Evolutionary conservation across 2,329 filamentous ascomycete species (phyloP).

Genomic region (Neofusicoccum kwambonambiense): DNA sequence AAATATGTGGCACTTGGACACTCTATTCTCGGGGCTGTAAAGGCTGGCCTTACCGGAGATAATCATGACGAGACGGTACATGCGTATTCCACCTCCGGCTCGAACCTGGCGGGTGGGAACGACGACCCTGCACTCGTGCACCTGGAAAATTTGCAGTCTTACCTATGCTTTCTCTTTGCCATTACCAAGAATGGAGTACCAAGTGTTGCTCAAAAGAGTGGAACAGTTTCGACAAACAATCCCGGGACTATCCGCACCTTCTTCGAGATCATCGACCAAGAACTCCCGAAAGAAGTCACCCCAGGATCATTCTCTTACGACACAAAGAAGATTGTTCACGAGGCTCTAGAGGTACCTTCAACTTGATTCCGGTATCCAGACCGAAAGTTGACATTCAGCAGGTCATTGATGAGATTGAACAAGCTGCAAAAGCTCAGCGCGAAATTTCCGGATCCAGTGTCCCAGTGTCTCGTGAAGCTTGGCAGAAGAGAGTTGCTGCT

Average conservation of each 20-base stretch:
- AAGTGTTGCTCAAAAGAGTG: not conserved
- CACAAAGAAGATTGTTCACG: not conserved
- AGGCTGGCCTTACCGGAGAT: not conserved
- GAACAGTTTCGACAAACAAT: not conserved
- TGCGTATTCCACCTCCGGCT: not conserved
- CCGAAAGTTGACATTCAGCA: not conserved
- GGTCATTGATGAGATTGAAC: not conserved
- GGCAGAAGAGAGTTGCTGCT: not conserved
- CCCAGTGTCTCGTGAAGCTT: not conserved
- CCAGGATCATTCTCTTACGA: slow-evolving; percentile 1
- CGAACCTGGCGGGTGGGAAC: not conserved
- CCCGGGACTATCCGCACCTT: not conserved
- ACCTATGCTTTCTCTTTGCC: not conserved
- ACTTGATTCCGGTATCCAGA: too few species aligned
- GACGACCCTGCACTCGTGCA: not conserved
- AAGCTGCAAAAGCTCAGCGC: not conserved
- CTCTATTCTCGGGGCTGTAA: not conserved
- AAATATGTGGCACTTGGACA: slow-evolving; percentile 3
- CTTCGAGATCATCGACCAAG: not conserved
- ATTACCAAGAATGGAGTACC: not conserved
- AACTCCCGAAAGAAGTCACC: not conserved
- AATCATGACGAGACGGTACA: not conserved
- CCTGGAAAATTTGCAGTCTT: not conserved
- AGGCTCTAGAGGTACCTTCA: not conserved
- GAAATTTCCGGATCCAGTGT: not conserved